Conservation (phyloP, 257 asterid species). For the Solanum arcanum region DNA sequence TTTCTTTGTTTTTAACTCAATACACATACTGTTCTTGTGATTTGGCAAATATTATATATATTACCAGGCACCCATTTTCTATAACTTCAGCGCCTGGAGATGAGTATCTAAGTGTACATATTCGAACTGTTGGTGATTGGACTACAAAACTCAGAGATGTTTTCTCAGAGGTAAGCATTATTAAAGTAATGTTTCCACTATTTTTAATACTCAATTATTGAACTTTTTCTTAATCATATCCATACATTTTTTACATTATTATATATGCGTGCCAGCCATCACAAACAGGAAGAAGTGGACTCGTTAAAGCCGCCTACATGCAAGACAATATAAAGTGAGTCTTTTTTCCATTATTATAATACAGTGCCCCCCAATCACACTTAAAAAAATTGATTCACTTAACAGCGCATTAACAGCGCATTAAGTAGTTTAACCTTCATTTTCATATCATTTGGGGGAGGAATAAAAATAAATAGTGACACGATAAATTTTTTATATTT, state of each 20-base stretch:
- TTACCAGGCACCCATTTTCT: slow-evolving; percentile 8
- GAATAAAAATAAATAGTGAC: too few species aligned
- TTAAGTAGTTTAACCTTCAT: not conserved
- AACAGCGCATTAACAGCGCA: not conserved
- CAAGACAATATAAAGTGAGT: slow-evolving; percentile 54
- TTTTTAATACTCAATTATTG: not conserved
- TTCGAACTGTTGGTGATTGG: slow-evolving; percentile 9
- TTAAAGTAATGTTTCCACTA: not conserved
- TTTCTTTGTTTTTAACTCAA: not conserved
- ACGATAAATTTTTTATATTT: too few species aligned
- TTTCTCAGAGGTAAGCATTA: slow-evolving; percentile 3
- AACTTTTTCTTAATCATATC: not conserved
- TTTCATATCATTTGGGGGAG: accelerated
- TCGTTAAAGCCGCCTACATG: slow-evolving; percentile 44
- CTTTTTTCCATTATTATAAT: not conserved
- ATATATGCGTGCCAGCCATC: slow-evolving; percentile 60
- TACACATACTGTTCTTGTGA: not conserved
- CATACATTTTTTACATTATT: not conserved
- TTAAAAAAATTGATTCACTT: not conserved
- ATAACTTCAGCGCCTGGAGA: slow-evolving; percentile 9
- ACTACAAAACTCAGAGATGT: not conserved
- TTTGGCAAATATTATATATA: not conserved
- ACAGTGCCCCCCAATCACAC: not conserved
- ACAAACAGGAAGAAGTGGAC: slow-evolving; percentile 70
- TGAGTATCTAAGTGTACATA: slow-evolving; percentile 7